A percentile compares a stretch with the other conserved stretches of the same genome.
These are phyloP conservation scores for Labyrinthula sp. DNA, from an alignment of 352 stramenopile species.

Conservation along the genomic window DNA sequence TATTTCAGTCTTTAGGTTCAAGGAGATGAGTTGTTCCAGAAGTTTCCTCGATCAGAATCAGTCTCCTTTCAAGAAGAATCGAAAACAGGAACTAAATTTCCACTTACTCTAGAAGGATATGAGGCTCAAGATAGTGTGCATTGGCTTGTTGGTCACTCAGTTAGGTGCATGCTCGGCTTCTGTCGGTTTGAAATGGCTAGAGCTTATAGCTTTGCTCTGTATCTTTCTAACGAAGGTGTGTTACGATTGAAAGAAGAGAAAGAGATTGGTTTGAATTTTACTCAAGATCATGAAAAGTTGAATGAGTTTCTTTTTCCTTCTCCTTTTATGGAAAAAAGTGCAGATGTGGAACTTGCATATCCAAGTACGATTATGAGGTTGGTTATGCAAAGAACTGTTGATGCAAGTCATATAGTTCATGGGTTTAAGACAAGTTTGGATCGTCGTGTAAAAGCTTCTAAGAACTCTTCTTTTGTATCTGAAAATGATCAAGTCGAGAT, in stretches of 20 bases:
- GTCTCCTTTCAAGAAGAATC: too few relatives aligned
- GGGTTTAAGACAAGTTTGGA: constrained; percentile 21
- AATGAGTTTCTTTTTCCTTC: too few relatives aligned
- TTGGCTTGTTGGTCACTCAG: constrained; percentile 11
- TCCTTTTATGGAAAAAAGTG: too few relatives aligned
- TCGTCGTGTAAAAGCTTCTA: constrained; percentile 2
- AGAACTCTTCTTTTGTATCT: too few relatives aligned
- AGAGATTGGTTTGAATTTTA: too few relatives aligned
- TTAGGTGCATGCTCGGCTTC: constrained; percentile 23
- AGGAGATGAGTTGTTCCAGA: too few relatives aligned
- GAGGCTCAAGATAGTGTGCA: constrained; percentile 4
- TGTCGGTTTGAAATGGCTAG: constrained; percentile 18
- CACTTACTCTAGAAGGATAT: constrained; percentile 16
- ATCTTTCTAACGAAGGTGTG: constrained; percentile 16
- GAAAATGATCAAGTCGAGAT: too few relatives aligned
- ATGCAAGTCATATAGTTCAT: constrained; percentile 21
- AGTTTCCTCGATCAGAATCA: too few relatives aligned
- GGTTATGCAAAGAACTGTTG: constrained; percentile 17
- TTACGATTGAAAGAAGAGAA: constrained; percentile 6
- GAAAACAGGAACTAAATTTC: constrained; percentile 23
- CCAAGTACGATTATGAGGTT: constrained; percentile 15
- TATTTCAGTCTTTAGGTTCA: too few relatives aligned
- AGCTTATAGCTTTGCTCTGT: constrained; percentile 25
- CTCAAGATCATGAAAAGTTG: too few relatives aligned
- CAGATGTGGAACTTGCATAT: too few relatives aligned